These are phyloP conservation scores for Sporothrix sp. DNA, from an alignment of 2,329 filamentous ascomycete species.

Conservation along the genomic window DNA sequence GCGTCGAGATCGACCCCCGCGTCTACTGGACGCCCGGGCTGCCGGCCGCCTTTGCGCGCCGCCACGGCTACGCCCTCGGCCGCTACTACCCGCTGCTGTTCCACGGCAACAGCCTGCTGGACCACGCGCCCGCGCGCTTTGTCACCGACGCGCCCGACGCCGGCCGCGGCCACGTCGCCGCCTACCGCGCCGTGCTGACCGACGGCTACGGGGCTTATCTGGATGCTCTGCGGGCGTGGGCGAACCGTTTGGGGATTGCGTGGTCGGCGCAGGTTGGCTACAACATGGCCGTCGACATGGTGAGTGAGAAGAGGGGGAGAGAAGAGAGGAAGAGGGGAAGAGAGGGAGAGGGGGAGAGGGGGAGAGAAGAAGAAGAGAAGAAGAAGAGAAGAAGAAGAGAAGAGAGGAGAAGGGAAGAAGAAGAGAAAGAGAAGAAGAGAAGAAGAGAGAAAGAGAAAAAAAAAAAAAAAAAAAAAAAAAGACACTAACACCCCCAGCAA, in stretches of 20 bases:
- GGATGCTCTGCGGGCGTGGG: neutral
- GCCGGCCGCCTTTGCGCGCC: neutral
- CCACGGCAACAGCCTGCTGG: neutral
- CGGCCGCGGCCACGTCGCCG: neutral
- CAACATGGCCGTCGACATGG: constrained; percentile 5
- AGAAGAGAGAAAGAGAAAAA: no score
- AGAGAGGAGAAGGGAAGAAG: no score
- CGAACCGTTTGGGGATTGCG: neutral
- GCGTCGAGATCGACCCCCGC: neutral
- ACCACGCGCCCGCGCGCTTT: neutral
- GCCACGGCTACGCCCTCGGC: neutral
- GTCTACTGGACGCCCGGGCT: neutral
- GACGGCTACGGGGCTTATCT: neutral
- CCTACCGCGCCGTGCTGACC: neutral
- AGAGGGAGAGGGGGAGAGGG: no score
- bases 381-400: no score
- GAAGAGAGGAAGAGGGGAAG: no score
- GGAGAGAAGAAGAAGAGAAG: no score
- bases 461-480: no score
- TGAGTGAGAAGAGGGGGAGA: no score
- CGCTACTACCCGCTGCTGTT: neutral
- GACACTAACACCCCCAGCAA: neutral
- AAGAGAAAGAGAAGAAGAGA: no score
- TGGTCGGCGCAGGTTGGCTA: constrained; percentile 2
- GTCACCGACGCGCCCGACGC: neutral